These are phyloP conservation scores for Exophiala xenobiotica DNA, from an alignment of 2,329 filamentous ascomycete species.

Conservation along the genomic window DNA sequence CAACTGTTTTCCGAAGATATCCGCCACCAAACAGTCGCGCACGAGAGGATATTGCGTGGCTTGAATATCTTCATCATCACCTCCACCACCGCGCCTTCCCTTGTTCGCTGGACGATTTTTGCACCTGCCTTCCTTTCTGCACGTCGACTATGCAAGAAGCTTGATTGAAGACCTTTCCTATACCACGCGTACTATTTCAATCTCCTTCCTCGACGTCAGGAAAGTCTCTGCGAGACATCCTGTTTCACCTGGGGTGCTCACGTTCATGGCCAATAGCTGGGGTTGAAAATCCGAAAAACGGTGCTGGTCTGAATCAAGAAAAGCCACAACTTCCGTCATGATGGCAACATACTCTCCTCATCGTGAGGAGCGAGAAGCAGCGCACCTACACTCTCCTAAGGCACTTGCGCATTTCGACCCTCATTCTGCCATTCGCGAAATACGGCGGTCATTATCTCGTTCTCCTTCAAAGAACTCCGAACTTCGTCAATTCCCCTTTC, in stretches of 20 bases:
- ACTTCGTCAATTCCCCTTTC: constrained; percentile 56
- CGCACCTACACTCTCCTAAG: constrained; percentile 84
- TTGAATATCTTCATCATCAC: neutral
- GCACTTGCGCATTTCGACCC: constrained; percentile 80
- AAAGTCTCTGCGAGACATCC: neutral
- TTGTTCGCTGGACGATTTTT: neutral
- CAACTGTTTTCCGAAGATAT: neutral
- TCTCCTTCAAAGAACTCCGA: constrained; percentile 80
- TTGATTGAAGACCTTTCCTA: neutral
- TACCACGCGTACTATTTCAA: neutral
- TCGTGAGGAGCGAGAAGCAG: constrained; percentile 65
- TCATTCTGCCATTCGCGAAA: constrained; percentile 74
- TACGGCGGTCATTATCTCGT: constrained; percentile 83
- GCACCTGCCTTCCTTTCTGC: neutral
- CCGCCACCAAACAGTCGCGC: neutral
- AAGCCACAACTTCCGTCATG: constrained; percentile 34
- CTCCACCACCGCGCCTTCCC: neutral
- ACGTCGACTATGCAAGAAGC: constrained; percentile 1
- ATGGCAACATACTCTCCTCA: constrained; percentile 51
- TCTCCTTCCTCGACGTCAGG: neutral
- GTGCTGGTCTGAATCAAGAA: constrained; percentile 17
- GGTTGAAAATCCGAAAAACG: neutral
- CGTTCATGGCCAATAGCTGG: constrained; percentile 20
- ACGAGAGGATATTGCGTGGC: neutral
- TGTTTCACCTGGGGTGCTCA: constrained; percentile 8